A percentile compares a stretch with the other conserved stretches of the same genome.
phyloP scores from a whole-genome alignment of 2,329 filamentous ascomycete species.

The Exophiala oligosperma region DNA sequence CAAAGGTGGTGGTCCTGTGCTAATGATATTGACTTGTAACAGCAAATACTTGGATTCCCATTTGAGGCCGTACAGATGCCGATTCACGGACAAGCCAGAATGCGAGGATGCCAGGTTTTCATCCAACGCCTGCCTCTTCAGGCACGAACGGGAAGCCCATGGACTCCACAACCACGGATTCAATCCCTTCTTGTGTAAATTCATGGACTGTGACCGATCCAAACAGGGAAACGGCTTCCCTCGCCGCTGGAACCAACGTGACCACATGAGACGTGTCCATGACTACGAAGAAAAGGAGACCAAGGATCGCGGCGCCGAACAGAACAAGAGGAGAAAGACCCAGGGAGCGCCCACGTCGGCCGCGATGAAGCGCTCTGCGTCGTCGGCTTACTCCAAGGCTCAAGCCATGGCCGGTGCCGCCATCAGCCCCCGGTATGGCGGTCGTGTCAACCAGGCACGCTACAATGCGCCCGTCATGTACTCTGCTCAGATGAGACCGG shows the following conservation, averaged over 20 bases:
- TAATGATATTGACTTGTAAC: constrained; percentile 29
- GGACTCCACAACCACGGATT: constrained; percentile 93
- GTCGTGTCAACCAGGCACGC: constrained; percentile 13
- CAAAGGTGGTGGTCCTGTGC: constrained; percentile 13
- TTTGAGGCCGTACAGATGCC: constrained; percentile 94
- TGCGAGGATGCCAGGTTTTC: constrained; percentile 90
- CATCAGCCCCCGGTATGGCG: constrained; percentile 9
- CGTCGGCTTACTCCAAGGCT: constrained; percentile 23
- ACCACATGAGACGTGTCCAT: constrained; percentile 97
- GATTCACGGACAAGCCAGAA: constrained; percentile 58
- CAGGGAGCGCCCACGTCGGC: constrained; percentile 20
- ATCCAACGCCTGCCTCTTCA: constrained; percentile 89
- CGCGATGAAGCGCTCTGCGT: constrained; percentile 29
- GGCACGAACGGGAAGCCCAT: constrained; percentile 93
- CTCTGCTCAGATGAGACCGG: constrained; percentile 16
- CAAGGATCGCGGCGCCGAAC: constrained; percentile 14
- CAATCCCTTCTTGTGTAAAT: constrained; percentile 87
- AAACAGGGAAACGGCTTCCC: constrained; percentile 85
- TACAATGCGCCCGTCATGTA: constrained; percentile 17
- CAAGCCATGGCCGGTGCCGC: constrained; percentile 19
- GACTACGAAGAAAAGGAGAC: constrained; percentile 48
- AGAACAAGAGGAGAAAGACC: constrained; percentile 25
- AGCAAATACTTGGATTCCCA: constrained; percentile 98
- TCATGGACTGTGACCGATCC: constrained; percentile 82
- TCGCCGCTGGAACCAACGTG: constrained; percentile 90